Percentiles rank a stretch among this genome's conserved stretches.
phyloP scores from a whole-genome alignment of 2,329 filamentous ascomycete species.

The Aspergillus melleus region DNA sequence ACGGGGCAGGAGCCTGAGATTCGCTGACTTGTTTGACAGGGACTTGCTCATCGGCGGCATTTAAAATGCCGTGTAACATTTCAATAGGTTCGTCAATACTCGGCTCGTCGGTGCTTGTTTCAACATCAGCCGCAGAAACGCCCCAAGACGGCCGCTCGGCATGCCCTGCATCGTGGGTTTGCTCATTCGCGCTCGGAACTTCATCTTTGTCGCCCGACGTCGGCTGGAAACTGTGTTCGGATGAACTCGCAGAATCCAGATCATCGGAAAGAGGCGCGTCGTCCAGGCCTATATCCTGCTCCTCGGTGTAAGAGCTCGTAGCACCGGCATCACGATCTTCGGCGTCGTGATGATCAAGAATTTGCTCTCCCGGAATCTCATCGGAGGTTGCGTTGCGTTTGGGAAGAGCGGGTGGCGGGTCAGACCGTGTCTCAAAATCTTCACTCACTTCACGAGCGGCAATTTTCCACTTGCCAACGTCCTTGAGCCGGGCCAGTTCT shows the following conservation, averaged over 20 bases:
- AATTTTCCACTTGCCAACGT: slow-evolving; percentile 83
- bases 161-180: not conserved
- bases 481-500: slow-evolving; percentile 77
- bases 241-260: slow-evolving; percentile 16
- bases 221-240: not conserved
- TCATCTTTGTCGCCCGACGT: not conserved
- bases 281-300: slow-evolving; percentile 1
- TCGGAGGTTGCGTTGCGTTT: slow-evolving; percentile 26
- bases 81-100: not conserved
- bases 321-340: not conserved
- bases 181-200: not conserved
- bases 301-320: not conserved
- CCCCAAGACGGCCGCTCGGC: slow-evolving; percentile 45
- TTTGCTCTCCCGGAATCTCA: slow-evolving; percentile 9
- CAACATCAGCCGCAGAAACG: slow-evolving; percentile 54
- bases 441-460: slow-evolving; percentile 70
- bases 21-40: not conserved
- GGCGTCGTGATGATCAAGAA: not conserved
- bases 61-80: not conserved
- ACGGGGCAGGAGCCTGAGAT: not conserved
- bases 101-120: slow-evolving; percentile 37
- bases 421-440: slow-evolving; percentile 70
- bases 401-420: slow-evolving; percentile 32
- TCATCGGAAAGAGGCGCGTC: slow-evolving; percentile 3
- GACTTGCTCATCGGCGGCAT: not conserved